Percentiles rank a stretch among this genome's conserved stretches.
These are phyloP conservation scores for Thermochaetoides thermophila DNA, from an alignment of 495 filamentous ascomycete species.

Conservation along the genomic window DNA sequence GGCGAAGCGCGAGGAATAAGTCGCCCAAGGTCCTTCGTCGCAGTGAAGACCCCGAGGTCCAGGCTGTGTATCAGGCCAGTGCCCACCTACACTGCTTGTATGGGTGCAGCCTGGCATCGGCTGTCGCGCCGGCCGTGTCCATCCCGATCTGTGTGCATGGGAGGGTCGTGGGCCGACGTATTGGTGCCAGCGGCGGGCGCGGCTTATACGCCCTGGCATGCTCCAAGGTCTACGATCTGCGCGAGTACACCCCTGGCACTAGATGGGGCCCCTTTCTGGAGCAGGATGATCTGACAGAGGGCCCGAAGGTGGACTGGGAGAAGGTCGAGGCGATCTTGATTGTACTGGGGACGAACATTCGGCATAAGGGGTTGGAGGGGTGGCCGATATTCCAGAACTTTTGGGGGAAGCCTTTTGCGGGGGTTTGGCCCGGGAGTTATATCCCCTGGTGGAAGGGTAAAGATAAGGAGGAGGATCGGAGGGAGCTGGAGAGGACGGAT, in stretches of 20 bases:
- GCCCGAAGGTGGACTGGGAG: slow-evolving; percentile 47
- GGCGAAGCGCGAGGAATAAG: too few relatives aligned
- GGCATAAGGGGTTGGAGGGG: slow-evolving; percentile 26
- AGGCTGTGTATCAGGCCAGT: slow-evolving; percentile 35
- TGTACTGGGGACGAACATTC: slow-evolving; percentile 40
- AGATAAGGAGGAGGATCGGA: slow-evolving; percentile 3
- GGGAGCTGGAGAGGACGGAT: slow-evolving; percentile 30
- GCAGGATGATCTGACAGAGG: slow-evolving; percentile 22
- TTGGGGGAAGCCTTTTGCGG: slow-evolving; percentile 39
- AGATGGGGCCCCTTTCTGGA: slow-evolving; percentile 48
- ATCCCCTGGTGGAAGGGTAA: slow-evolving; percentile 10
- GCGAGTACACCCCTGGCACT: slow-evolving; percentile 39
- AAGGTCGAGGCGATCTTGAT: slow-evolving; percentile 52
- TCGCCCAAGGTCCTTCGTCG: too few relatives aligned
- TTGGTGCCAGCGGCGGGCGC: neutral
- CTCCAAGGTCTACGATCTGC: slow-evolving; percentile 48
- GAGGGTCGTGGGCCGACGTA: neutral
- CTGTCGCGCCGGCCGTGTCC: too few relatives aligned
- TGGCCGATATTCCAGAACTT: slow-evolving; percentile 27
- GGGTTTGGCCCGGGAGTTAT: slow-evolving; percentile 35
- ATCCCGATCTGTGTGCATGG: too few relatives aligned
- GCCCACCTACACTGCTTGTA: slow-evolving; percentile 50
- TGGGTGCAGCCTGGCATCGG: slow-evolving; percentile 22
- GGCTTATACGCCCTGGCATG: slow-evolving; percentile 36
- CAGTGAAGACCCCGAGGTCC: too few relatives aligned